These are phyloP conservation scores for Huntiella savannae DNA, from an alignment of 2,329 filamentous ascomycete species.

Conservation along the genomic window DNA sequence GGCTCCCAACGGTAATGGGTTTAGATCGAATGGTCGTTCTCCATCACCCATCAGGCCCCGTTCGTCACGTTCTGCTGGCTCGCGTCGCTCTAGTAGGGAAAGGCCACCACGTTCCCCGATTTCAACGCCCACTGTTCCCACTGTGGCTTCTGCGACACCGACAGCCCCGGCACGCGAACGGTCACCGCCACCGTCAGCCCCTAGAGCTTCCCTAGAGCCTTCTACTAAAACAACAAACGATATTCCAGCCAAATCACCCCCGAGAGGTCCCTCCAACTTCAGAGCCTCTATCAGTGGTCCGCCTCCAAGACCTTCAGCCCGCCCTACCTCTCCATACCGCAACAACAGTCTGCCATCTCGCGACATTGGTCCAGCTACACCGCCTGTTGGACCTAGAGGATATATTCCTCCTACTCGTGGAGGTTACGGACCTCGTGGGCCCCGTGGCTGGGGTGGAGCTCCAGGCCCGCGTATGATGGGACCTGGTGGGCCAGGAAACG, in stretches of 20 bases:
- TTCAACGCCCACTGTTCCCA: not conserved
- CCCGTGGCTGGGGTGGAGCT: slow-evolving; percentile 23
- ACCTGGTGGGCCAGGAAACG: slow-evolving; percentile 15
- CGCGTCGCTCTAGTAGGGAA: slow-evolving; percentile 25
- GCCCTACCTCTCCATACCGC: slow-evolving; percentile 18
- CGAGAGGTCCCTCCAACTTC: slow-evolving; percentile 13
- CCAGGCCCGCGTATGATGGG: slow-evolving; percentile 14
- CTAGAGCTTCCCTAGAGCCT: not conserved
- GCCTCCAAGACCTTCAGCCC: slow-evolving; percentile 18
- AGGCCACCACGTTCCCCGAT: slow-evolving; percentile 20
- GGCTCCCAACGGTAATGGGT: not conserved
- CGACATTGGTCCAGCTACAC: slow-evolving; percentile 13
- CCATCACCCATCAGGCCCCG: slow-evolving; percentile 16
- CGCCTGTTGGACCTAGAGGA: slow-evolving; percentile 35
- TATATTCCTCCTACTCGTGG: slow-evolving; percentile 23
- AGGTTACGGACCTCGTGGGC: slow-evolving; percentile 23
- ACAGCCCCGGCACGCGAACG: slow-evolving; percentile 25
- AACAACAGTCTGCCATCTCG: slow-evolving; percentile 20
- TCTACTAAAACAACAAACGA: not conserved
- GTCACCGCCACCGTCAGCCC: slow-evolving; percentile 7
- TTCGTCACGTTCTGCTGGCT: slow-evolving; percentile 35
- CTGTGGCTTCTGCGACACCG: slow-evolving; percentile 14
- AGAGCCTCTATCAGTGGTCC: slow-evolving; percentile 20
- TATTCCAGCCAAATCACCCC: slow-evolving; percentile 3
- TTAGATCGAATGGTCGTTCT: slow-evolving; percentile 2